phyloP scores from a whole-genome alignment of 495 filamentous ascomycete species.

The Hypoxylon cercidicola region DNA sequence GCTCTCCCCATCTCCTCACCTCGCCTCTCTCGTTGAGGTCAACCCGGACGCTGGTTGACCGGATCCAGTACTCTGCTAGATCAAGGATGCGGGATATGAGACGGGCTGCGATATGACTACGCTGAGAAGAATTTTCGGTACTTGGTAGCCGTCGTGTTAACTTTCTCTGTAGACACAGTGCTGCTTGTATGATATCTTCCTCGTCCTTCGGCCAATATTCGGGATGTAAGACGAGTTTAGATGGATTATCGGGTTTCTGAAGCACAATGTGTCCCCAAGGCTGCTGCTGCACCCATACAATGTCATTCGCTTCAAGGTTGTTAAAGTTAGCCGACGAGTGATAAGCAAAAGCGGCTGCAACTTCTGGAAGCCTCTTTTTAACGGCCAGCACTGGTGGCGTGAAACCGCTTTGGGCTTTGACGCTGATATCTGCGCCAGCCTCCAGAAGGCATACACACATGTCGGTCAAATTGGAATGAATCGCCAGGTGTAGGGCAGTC shows the following conservation, averaged over 20 bases:
- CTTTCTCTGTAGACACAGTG: slow-evolving; percentile 29
- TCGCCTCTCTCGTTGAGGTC: slow-evolving; percentile 28
- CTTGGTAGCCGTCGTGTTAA: neutral
- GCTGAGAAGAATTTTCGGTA: neutral
- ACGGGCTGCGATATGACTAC: neutral
- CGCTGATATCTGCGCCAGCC: slow-evolving; percentile 25
- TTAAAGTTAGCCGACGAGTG: neutral
- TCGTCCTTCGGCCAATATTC: slow-evolving; percentile 30
- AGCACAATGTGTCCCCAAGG: slow-evolving; percentile 24
- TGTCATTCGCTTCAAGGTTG: slow-evolving; percentile 16
- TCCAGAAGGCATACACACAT: slow-evolving; percentile 22
- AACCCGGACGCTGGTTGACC: slow-evolving; percentile 29
- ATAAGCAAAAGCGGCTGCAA: slow-evolving; percentile 9
- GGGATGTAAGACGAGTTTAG: neutral
- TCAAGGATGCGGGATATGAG: slow-evolving; percentile 32
- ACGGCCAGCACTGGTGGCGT: slow-evolving; percentile 21
- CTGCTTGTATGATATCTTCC: slow-evolving; percentile 19
- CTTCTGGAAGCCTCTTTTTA: slow-evolving; percentile 17
- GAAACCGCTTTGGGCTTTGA: neutral
- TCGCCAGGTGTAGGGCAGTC: slow-evolving; percentile 24
- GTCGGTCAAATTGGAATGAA: slow-evolving; percentile 13
- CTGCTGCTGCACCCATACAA: slow-evolving; percentile 26
- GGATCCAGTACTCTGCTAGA: slow-evolving; percentile 37
- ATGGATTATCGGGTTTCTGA: neutral
- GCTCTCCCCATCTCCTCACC: slow-evolving; percentile 33